Evolutionary conservation across 306 rosid genomes (phyloP), one percentile per base, ranked within the genome.

Genomic region (Lablab purpureus): DNA sequence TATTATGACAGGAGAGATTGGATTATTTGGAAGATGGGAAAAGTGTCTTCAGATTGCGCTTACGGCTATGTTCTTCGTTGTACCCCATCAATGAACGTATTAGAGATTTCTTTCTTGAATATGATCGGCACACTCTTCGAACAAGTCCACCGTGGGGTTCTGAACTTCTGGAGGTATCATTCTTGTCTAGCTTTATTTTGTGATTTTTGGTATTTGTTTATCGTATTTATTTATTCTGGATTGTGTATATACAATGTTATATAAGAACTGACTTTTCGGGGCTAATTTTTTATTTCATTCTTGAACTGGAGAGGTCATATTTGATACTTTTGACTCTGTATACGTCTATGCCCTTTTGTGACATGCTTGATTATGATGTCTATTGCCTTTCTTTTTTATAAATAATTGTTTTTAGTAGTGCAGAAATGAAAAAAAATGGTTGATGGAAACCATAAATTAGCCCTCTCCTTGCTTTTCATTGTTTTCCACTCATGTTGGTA

Each of bases 111-210:
- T 95, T 95, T 79, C 98, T 93, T 80, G 99, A 95, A 84, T 95
- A 92, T 46, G 99, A 95, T 75, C 86, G 99, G 63, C 99, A 95
- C 85, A 95, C 99, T 66, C 99, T 95, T 86, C 94, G 98, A 65
- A 95, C 99, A 71, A 95, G 99, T 59, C 94, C 99, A 21, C 99
- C 99, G 40, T 95, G 99, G 99, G 99, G 99, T 85, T 92, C 99
- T 81, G 99, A 95, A 87, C 98, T 95, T 77, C 83, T 95, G 37
- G 99, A 95, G 99, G 99, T 95, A 89, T 73, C 45, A 13, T 81
- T 86, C 68, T 74, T 51, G 43, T 56, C 50, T 73, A 37, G 32
- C 25, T 80, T 73, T 81, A 74, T 51, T 6, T 49, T 46, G 63
- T 62, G 45, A 75, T 62, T 67, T 40, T 74, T 43, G 55, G 63